Conservation (phyloP, 2,329 filamentous ascomycete species). For the Blastomyces silverae region DNA sequence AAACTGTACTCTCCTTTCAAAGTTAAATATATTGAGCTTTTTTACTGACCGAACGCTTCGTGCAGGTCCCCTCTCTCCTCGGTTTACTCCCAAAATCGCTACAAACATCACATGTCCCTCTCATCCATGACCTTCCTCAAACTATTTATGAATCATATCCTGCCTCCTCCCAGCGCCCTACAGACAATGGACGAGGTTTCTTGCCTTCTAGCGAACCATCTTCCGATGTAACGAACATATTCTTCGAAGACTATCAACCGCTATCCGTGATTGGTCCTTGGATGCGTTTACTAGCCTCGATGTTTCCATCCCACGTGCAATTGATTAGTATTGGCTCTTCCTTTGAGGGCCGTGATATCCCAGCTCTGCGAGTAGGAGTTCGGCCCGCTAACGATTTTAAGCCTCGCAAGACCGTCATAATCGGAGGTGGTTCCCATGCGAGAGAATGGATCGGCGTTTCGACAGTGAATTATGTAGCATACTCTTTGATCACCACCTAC, state of each 20-base stretch:
- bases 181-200: conserved; percentile 27
- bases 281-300: conserved; percentile 82
- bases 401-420: conserved; percentile 66
- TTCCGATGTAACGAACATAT: conserved; percentile 54
- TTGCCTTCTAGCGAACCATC: conserved; percentile 30
- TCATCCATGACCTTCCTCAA: conserved; percentile 74
- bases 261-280: conserved; percentile 77
- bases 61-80: conserved; percentile 62
- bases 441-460: conserved; percentile 94
- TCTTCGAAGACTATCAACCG: conserved; percentile 90
- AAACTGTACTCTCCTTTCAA: conserved; percentile 7
- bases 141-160: conserved; percentile 73
- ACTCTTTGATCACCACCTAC: conserved; percentile 77
- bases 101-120: conserved; percentile 60
- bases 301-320: conserved; percentile 76
- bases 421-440: conserved; percentile 83
- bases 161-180: conserved; percentile 31
- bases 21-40: conserved; percentile 4
- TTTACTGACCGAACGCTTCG: background rate
- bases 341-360: conserved; percentile 80
- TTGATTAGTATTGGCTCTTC: conserved; percentile 73
- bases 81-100: conserved; percentile 70
- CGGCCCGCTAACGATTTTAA: conserved; percentile 44
- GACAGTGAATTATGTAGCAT: conserved; percentile 84
- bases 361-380: conserved; percentile 68